Base-by-base conservation (phyloP, 768 basidiomycete species). In the Gelatoporia subvermispora region DNA sequence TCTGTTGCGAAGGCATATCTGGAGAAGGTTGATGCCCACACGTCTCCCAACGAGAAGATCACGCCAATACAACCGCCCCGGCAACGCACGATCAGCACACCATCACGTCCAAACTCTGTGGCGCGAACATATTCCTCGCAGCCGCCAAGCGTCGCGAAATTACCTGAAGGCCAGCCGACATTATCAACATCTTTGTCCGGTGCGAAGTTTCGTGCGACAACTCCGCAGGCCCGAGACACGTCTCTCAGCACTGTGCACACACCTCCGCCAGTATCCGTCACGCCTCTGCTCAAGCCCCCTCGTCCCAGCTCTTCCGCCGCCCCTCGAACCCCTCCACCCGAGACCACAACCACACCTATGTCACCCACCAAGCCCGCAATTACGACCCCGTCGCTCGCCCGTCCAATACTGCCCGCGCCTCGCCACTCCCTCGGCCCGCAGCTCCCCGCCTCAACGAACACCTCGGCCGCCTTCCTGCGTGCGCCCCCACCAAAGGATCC, bases 381-480 rank as follows among this genome's bases (percentile, higher is more conserved):
- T 5, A 47, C 53, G 9, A 52, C 60, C 28, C 48, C 60, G 16
- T 71, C 75, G 34, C 71, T 82, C 18, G 75, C 79, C 9, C 72
- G 80, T 46, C 74, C 80, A 9, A 72, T 80, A 40, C 74, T 72
- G 44, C 79, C 79, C 8, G 67, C 69, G 40, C 71, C 75, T 3
- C 76, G 77, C 18, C 56, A 68, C 2, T 72, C 79, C 0, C 64
- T 74, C 1, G 56, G 67, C 50, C 75, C 74, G 22, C 72, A 69
- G 41, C 70, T 74, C 36, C 70, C 77, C 18, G 41, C 72, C 20
- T 72, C 75, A 4, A 54, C 63, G 15, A 68, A 69, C 18, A 63
- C 75, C 23, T 79, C 85, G 3, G 76, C 80, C 16, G 79, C 77
- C 4, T 84, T 88, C 60, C 68, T 82, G 22, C 81, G 78, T 39